Conservation (phyloP, 805 yeast genomes). For the Candida maltosa region DNA sequence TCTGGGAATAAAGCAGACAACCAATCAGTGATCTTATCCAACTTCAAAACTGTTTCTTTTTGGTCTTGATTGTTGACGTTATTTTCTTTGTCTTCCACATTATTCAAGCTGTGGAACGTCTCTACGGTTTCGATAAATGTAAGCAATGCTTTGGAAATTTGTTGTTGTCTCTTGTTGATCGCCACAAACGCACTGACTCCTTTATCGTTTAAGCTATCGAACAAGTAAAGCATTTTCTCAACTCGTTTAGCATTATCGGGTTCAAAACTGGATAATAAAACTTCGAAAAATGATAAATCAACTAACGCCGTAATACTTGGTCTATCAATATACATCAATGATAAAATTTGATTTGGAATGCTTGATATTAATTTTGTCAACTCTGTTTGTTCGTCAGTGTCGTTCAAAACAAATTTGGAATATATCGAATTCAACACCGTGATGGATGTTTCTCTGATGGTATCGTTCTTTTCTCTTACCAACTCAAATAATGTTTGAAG, state of each 20-base stretch:
- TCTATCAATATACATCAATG: constrained; percentile 73
- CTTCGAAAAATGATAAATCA: constrained; percentile 59
- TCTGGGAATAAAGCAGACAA: constrained; percentile 56
- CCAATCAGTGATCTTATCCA: constrained; percentile 61
- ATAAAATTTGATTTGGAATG: constrained; percentile 66
- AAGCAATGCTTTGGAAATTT: constrained; percentile 48
- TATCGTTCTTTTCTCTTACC: constrained; percentile 66
- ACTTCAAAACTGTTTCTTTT: constrained; percentile 25
- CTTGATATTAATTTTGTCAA: constrained; percentile 33
- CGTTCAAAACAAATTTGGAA: constrained; percentile 35
- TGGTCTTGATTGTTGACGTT: constrained; percentile 13
- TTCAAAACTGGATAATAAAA: constrained; percentile 53
- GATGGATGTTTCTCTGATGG: constrained; percentile 61
- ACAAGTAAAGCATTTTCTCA: constrained; percentile 48
- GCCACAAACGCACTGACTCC: constrained; percentile 67
- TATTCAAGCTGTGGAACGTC: constrained; percentile 19
- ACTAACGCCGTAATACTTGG: constrained; percentile 60
- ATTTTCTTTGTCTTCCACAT: constrained; percentile 17
- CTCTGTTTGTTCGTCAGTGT: constrained; percentile 13
- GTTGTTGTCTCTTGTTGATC: constrained; percentile 64
- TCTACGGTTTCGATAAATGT: constrained; percentile 52
- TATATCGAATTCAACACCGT: constrained; percentile 53
- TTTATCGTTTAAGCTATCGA: constrained; percentile 49
- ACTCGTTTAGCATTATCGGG: constrained; percentile 46
- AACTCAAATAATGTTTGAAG: constrained; percentile 57